Conservation (phyloP, 2,329 filamentous ascomycete species). For the Colletotrichum trifolii region DNA sequence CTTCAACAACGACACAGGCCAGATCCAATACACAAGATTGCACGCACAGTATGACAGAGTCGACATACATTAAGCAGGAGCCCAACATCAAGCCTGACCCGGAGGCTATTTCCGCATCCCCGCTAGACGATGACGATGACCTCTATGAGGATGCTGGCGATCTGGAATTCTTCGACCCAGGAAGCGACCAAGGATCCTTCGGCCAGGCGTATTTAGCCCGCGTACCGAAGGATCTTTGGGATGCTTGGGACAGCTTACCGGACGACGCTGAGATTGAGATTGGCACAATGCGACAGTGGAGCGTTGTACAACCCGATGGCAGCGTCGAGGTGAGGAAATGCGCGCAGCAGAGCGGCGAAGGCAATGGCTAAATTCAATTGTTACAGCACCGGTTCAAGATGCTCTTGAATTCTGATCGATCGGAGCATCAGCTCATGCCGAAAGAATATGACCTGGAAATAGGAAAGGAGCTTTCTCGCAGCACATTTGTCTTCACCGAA, state of each 20-base stretch:
- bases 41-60: slow-evolving; percentile 33
- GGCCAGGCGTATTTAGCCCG: slow-evolving; percentile 73
- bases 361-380: background rate
- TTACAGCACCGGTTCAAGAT: slow-evolving; percentile 66
- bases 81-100: slow-evolving; percentile 61
- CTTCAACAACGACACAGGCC: background rate
- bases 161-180: slow-evolving; percentile 65
- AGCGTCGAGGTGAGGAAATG: slow-evolving; percentile 47
- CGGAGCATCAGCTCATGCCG: slow-evolving; percentile 79
- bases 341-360: slow-evolving; percentile 2
- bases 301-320: slow-evolving; percentile 63
- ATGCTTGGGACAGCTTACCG: slow-evolving; percentile 79
- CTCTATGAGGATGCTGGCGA: slow-evolving; percentile 71
- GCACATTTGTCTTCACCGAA: slow-evolving; percentile 93
- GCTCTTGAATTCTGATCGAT: slow-evolving; percentile 72
- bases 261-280: slow-evolving; percentile 86
- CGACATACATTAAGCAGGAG: slow-evolving; percentile 43
- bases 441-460: slow-evolving; percentile 88
- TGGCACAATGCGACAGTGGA: slow-evolving; percentile 76
- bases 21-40: background rate
- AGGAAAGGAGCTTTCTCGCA: slow-evolving; percentile 58
- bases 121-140: slow-evolving; percentile 70
- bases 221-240: slow-evolving; percentile 83
- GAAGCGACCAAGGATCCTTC: slow-evolving; percentile 38
- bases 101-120: slow-evolving; percentile 52